Conservation (phyloP, 2,329 filamentous ascomycete genomes). For the Sarocladiaceae sp. region DNA sequence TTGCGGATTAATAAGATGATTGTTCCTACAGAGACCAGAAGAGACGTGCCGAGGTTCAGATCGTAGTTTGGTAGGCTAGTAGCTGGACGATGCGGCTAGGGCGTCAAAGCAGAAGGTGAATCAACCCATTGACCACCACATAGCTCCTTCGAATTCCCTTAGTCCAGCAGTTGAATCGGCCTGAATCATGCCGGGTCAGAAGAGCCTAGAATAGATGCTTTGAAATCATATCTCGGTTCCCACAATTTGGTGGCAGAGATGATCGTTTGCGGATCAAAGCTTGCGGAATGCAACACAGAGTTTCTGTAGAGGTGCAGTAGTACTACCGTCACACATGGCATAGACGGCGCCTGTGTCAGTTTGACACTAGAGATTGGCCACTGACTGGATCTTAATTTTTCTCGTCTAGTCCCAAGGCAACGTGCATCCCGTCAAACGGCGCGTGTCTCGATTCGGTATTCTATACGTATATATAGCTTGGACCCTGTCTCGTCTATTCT, state of each 20-base stretch:
- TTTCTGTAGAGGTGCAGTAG: too few relatives aligned
- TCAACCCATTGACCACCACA: not conserved
- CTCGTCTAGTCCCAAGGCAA: too few relatives aligned
- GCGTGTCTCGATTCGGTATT: not conserved
- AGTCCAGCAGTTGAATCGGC: too few relatives aligned
- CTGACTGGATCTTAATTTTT: too few relatives aligned
- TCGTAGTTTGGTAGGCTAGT: too few relatives aligned
- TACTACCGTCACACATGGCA: too few relatives aligned
- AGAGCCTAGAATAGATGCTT: constrained; percentile 1
- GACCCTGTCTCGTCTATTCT: constrained; percentile 37
- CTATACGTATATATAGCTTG: constrained; percentile 2
- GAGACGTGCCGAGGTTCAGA: not conserved
- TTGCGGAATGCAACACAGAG: too few relatives aligned
- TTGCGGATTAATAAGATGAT: too few relatives aligned
- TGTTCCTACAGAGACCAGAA: too few relatives aligned
- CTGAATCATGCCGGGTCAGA: not conserved
- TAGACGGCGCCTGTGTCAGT: not conserved
- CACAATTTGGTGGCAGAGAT: not conserved
- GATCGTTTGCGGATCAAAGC: not conserved
- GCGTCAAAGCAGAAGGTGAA: too few relatives aligned
- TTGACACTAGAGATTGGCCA: not conserved
- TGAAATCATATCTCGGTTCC: constrained; percentile 2
- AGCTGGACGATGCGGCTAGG: too few relatives aligned
- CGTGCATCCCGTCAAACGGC: too few relatives aligned
- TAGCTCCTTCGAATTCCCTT: not conserved